These are phyloP conservation scores for Globisporangium heterothallicum DNA, from an alignment of 352 stramenopile species.

Conservation along the genomic window DNA sequence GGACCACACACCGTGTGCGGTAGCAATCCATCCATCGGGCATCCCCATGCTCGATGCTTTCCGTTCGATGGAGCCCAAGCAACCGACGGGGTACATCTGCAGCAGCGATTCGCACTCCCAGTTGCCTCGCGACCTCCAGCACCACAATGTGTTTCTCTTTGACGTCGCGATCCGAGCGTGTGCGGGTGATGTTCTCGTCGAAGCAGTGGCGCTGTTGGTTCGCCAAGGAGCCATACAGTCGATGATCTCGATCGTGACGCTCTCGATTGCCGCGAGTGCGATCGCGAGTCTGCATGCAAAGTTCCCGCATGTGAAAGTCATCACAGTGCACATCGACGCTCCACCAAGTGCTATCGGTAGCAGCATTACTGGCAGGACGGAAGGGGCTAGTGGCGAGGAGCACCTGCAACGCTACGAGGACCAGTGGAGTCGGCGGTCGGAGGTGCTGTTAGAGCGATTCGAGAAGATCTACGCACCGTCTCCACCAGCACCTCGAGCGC, in stretches of 20 bases:
- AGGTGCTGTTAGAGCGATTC: background rate
- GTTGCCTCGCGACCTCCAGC: constrained; percentile 11
- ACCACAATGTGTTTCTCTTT: constrained; percentile 14
- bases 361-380: too few relatives aligned
- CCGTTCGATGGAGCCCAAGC: constrained; percentile 15
- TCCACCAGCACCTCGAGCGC: too few relatives aligned
- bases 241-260: background rate
- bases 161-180: background rate
- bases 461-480: background rate
- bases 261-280: background rate
- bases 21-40: constrained; percentile 16
- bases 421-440: too few relatives aligned
- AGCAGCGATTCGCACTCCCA: background rate
- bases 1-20: constrained; percentile 25
- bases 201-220: background rate
- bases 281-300: background rate
- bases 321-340: background rate
- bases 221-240: background rate
- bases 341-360: background rate
- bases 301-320: background rate
- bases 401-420: too few relatives aligned
- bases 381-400: too few relatives aligned
- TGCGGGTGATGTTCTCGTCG: background rate
- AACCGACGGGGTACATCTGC: constrained; percentile 14
- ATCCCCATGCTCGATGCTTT: constrained; percentile 24